Conservation (phyloP, 345 rosid genomes). For the Eucalyptus regnans region DNA sequence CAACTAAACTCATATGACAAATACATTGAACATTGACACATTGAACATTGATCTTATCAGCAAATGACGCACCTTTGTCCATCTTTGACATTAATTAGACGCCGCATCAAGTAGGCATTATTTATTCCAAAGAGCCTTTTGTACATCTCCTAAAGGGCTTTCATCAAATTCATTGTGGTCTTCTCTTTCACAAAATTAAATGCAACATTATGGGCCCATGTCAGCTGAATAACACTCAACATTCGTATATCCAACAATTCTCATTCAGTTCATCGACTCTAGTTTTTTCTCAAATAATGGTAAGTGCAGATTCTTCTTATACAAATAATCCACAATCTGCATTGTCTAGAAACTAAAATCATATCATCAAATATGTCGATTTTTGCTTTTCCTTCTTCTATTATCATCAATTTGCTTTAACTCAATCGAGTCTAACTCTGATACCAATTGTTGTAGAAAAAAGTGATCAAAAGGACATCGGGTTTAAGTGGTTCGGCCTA, state of each 20-base stretch:
- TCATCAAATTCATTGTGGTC: fast-evolving
- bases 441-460: too few relatives aligned
- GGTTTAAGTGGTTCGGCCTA: too few relatives aligned
- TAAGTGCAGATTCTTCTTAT: too few relatives aligned
- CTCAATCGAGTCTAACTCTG: too few relatives aligned
- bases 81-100: neutral
- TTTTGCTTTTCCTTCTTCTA: too few relatives aligned
- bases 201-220: fast-evolving
- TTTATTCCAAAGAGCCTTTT: fast-evolving
- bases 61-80: neutral
- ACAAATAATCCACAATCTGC: too few relatives aligned
- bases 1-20: neutral
- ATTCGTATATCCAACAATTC: too few relatives aligned
- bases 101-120: neutral
- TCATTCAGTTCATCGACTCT: too few relatives aligned
- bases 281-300: too few relatives aligned
- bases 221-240: neutral
- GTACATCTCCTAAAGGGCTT: neutral
- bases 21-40: neutral
- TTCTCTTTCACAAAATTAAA: neutral
- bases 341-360: too few relatives aligned
- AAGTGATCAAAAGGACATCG: fast-evolving
- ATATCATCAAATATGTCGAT: too few relatives aligned
- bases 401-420: too few relatives aligned
- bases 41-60: neutral